Conservation (phyloP, 495 filamentous ascomycete species). For the Hypoxylon trugodes region DNA sequence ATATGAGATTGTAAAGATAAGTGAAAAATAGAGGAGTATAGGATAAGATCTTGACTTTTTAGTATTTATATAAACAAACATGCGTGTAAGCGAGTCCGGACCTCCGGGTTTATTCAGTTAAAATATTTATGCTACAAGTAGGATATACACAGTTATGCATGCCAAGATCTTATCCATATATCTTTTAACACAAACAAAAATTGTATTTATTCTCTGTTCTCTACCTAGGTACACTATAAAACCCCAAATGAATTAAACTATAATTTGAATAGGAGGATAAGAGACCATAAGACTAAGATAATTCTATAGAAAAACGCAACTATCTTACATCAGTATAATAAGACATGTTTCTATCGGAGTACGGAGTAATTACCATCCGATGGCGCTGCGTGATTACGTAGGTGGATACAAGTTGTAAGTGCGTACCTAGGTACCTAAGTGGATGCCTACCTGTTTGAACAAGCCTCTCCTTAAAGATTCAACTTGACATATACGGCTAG, state of each 20-base stretch:
- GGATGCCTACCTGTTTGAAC: neutral
- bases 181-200: no score
- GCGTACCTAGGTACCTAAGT: neutral
- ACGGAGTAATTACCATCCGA: neutral
- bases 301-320: neutral
- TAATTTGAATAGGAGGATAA: neutral
- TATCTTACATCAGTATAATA: no score
- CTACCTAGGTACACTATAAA: neutral
- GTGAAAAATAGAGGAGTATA: no score
- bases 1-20: no score
- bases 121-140: no score
- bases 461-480: neutral
- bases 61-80: no score
- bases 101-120: no score
- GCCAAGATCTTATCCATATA: neutral
- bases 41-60: no score
- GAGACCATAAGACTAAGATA: neutral
- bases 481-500: neutral
- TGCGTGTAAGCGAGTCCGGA: no score
- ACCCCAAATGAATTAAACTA: neutral
- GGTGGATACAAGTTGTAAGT: no score
- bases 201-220: no score
- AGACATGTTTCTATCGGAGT: no score
- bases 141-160: slow-evolving; percentile 1
- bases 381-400: neutral